These are phyloP conservation scores for Panicum virgatum DNA, from an alignment of 202 grass and related monocot species.

Conservation along the genomic window DNA sequence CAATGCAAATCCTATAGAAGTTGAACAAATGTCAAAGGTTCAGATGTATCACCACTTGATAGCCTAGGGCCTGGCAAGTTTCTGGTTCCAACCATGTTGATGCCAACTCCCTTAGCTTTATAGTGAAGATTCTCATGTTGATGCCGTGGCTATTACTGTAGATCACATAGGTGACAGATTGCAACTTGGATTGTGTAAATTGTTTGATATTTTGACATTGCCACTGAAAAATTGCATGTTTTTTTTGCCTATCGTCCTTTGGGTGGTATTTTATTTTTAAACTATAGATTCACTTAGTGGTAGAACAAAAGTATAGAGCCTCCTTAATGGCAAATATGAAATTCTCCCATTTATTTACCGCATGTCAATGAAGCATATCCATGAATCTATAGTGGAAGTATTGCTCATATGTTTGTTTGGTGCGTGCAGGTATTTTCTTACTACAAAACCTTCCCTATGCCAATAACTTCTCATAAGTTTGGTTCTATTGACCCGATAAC, in stretches of 20 bases:
- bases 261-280: background rate
- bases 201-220: background rate
- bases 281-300: background rate
- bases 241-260: background rate
- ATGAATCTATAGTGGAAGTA: slow-evolving; percentile 9
- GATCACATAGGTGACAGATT: background rate
- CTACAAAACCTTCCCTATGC: slow-evolving; percentile 94
- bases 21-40: background rate
- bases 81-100: background rate
- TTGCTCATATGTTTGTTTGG: slow-evolving; percentile 32
- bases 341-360: background rate
- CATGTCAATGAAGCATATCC: slow-evolving; percentile 12
- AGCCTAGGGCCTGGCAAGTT: background rate
- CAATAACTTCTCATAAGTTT: slow-evolving; percentile 91
- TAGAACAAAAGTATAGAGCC: background rate
- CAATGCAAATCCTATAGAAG: background rate
- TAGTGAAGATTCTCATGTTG: background rate
- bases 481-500: slow-evolving; percentile 86
- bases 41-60: background rate
- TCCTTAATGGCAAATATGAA: background rate
- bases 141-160: background rate
- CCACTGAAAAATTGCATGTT: background rate
- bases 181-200: background rate
- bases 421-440: slow-evolving; percentile 90
- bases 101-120: background rate